These are phyloP conservation scores for Beauveria varroae DNA, from an alignment of 2,329 filamentous ascomycete species.

Conservation along the genomic window DNA sequence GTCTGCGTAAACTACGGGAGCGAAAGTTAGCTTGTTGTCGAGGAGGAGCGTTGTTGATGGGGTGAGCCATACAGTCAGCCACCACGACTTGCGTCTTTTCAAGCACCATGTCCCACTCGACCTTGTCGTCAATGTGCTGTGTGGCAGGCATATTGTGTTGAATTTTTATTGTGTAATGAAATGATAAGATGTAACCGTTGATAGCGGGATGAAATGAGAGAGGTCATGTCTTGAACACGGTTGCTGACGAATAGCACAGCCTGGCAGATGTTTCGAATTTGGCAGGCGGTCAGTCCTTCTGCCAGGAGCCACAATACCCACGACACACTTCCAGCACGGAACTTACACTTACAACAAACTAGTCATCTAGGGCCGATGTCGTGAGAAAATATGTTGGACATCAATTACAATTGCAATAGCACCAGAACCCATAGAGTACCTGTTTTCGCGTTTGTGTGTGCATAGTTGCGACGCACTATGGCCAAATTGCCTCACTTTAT, in stretches of 20 bases:
- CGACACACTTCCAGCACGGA: not conserved
- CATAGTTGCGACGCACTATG: too few species aligned
- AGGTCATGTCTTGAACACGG: conserved; percentile 2
- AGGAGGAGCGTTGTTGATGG: not conserved
- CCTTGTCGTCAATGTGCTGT: conserved; percentile 5
- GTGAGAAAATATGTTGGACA: too few species aligned
- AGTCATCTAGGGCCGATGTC: too few species aligned
- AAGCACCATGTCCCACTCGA: conserved; percentile 10
- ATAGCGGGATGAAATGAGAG: not conserved
- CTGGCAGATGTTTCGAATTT: not conserved
- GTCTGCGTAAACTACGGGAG: conserved; percentile 72
- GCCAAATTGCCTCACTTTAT: too few species aligned
- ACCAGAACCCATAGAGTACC: too few species aligned
- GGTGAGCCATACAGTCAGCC: conserved; percentile 9
- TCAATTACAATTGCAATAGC: too few species aligned
- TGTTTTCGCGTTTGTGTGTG: too few species aligned
- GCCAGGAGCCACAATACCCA: not conserved
- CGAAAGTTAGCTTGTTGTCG: conserved; percentile 17
- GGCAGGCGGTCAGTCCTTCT: conserved; percentile 7
- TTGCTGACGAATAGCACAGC: conserved; percentile 7
- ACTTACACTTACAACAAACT: not conserved
- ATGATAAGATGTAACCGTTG: not conserved
- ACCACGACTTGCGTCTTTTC: conserved; percentile 12
- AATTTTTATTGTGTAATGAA: not conserved
- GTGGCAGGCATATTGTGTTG: not conserved